Percentiles rank a stretch among this genome's conserved stretches.
Evolutionary conservation across 2,329 filamentous ascomycete species (phyloP).

Genomic region (Trichoderma afroharzianum): DNA sequence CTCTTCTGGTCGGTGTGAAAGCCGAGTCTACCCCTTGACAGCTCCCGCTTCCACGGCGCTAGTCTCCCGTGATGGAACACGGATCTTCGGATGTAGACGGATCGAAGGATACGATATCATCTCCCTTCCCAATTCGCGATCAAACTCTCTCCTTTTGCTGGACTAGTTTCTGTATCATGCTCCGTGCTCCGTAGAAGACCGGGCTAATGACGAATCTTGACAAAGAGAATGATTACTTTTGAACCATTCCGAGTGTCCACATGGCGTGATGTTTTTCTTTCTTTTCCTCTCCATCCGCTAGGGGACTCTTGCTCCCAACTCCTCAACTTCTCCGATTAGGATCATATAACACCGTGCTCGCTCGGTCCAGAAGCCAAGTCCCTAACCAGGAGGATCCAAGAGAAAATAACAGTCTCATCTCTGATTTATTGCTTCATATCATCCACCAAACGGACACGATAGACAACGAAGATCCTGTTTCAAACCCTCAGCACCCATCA

Average conservation of each 20-base stretch:
- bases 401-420: not conserved
- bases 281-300: not conserved
- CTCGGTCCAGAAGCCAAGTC: too few relatives aligned
- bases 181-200: not conserved
- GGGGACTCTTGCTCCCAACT: not conserved
- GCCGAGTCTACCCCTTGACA: slow-evolving; percentile 5
- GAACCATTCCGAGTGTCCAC: not conserved
- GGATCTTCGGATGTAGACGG: slow-evolving; percentile 2
- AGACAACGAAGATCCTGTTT: not conserved
- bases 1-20: not conserved
- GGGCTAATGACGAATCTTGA: not conserved
- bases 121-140: not conserved
- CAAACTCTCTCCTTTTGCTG: not conserved
- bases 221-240: not conserved
- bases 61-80: not conserved
- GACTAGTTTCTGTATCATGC: not conserved
- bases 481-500: slow-evolving; percentile 21
- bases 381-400: not conserved
- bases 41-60: not conserved
- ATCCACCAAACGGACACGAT: not conserved
- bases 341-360: not conserved
- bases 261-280: not conserved
- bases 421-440: not conserved
- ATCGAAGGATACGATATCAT: not conserved
- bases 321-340: not conserved